phyloP scores from a whole-genome alignment of 2,329 filamentous ascomycete genomes.

The Colletotrichum lupini region DNA sequence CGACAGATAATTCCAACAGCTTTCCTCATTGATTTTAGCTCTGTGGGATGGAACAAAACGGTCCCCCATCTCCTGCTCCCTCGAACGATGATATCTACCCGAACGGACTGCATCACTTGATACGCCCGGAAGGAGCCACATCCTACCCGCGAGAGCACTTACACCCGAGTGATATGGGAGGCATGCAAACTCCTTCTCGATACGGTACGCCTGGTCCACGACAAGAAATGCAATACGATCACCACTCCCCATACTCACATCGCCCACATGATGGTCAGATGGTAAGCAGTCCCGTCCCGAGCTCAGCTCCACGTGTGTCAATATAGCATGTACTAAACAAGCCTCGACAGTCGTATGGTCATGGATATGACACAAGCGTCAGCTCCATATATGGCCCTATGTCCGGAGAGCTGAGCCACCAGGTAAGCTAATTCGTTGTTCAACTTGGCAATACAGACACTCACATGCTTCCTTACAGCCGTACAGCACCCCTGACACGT shows the following conservation, averaged over 20 bases:
- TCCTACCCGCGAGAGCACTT: slow-evolving; percentile 42
- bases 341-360: slow-evolving; percentile 16
- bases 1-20: neutral
- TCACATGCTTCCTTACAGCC: slow-evolving; percentile 42
- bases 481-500: slow-evolving; percentile 64
- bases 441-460: neutral
- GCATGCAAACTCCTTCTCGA: slow-evolving; percentile 48
- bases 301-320: neutral
- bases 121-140: slow-evolving; percentile 54
- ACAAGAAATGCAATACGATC: slow-evolving; percentile 42
- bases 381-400: slow-evolving; percentile 29
- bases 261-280: slow-evolving; percentile 32
- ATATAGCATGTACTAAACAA: slow-evolving; percentile 4
- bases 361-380: slow-evolving; percentile 26
- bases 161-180: slow-evolving; percentile 44
- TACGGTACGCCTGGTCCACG: slow-evolving; percentile 52
- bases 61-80: slow-evolving; percentile 58
- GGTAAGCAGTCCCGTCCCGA: slow-evolving; percentile 7
- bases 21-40: neutral
- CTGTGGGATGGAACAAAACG: slow-evolving; percentile 49
- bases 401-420: slow-evolving; percentile 31
- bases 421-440: slow-evolving; percentile 16
- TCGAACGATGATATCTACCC: slow-evolving; percentile 51
- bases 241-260: slow-evolving; percentile 44
- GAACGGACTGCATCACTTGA: slow-evolving; percentile 54